Conservation (phyloP, 306 rosid species). For the Trifolium repens region DNA sequence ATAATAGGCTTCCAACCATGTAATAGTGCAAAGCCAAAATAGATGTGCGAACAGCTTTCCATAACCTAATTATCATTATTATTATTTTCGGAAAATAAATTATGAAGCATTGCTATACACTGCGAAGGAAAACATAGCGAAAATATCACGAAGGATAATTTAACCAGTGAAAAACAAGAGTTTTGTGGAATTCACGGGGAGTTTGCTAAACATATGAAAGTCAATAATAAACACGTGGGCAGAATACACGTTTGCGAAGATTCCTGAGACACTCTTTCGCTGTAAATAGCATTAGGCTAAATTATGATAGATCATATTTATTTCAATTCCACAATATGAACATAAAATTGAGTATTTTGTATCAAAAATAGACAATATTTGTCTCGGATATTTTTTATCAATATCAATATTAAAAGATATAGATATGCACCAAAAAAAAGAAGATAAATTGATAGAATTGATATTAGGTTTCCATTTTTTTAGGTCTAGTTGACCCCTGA, state of each 20-base stretch:
- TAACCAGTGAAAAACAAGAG: no score
- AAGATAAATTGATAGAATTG: neutral
- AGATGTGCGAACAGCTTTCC: neutral
- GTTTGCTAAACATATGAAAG: no score
- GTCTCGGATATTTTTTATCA: neutral
- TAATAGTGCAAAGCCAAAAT: neutral
- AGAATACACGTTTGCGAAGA: no score
- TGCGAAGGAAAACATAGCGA: no score
- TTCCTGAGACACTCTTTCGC: no score
- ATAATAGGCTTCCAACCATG: neutral
- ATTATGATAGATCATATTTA: neutral
- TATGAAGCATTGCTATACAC: no score
- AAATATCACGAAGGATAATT: no score
- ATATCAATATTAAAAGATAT: no score
- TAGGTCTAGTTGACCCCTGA: no score
- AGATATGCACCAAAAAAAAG: neutral
- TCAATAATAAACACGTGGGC: no score
- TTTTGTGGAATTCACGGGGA: no score
- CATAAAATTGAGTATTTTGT: neutral
- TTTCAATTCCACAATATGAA: neutral
- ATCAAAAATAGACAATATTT: neutral
- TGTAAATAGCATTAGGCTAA: neutral
- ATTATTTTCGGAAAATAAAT: neutral
- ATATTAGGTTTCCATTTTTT: no score
- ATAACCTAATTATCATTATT: neutral